Evolutionary conservation across 805 yeast genomes (phyloP).

Genomic region (Myxozyma sirexii): DNA sequence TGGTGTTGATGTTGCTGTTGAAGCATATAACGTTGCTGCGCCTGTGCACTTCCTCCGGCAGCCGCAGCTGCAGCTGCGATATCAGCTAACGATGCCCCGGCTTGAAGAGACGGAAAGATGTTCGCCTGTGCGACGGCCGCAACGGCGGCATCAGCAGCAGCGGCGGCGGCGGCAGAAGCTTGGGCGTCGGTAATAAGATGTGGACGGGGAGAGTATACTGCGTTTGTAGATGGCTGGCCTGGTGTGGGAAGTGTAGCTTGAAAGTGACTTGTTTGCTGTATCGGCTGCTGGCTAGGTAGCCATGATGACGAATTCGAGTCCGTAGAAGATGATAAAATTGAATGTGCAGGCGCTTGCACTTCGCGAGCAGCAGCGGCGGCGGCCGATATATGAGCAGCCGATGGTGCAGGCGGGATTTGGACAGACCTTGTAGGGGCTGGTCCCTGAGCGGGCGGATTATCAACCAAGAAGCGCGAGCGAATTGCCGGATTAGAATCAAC

Average conservation of each 20-base stretch:
- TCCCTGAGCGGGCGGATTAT: not conserved
- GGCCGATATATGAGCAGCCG: constrained; percentile 5
- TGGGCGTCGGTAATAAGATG: constrained; percentile 29
- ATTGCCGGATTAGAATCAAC: constrained; percentile 23
- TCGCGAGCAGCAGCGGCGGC: constrained; percentile 5
- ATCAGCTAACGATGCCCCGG: constrained; percentile 29
- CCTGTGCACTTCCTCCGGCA: constrained; percentile 14
- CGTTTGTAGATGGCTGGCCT: constrained; percentile 2
- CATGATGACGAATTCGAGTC: constrained; percentile 16
- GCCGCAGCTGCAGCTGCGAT: constrained; percentile 30
- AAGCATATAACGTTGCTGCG: constrained; percentile 22
- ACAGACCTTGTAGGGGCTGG: not conserved
- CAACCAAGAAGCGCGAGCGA: constrained; percentile 25
- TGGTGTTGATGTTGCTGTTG: constrained; percentile 8
- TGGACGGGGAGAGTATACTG: constrained; percentile 9
- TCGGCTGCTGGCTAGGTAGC: constrained; percentile 8
- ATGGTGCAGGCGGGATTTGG: not conserved
- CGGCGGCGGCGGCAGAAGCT: constrained; percentile 32
- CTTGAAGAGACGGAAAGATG: constrained; percentile 7
- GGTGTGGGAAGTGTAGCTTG: constrained; percentile 2
- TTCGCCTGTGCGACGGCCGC: constrained; percentile 28
- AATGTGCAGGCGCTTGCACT: not conserved
- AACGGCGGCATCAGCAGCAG: constrained; percentile 33
- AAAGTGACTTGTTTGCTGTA: not conserved
- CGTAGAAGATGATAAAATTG: constrained; percentile 6